Evolutionary conservation across 2,329 filamentous ascomycete species (phyloP).

Genomic region (Leptosphaerulina australis): DNA sequence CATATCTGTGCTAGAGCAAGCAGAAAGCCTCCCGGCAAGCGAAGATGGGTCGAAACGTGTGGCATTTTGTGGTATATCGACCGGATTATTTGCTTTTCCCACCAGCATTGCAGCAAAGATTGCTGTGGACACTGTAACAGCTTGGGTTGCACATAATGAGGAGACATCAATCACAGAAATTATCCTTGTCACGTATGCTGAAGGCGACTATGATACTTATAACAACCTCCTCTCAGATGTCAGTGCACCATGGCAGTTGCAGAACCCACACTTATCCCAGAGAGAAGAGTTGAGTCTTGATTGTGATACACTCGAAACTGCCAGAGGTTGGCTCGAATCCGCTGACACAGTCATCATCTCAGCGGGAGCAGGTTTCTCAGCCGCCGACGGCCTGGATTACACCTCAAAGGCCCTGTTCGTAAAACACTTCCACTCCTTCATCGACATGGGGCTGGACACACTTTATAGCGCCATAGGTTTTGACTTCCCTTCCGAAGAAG

Average conservation of each 20-base stretch:
- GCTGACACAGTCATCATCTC: constrained; percentile 38
- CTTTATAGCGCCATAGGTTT: constrained; percentile 48
- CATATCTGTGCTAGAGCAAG: constrained; percentile 35
- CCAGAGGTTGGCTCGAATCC: constrained; percentile 32
- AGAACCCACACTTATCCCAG: background rate
- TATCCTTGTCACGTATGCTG: constrained; percentile 45
- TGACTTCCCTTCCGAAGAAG: constrained; percentile 35
- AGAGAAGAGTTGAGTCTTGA: background rate
- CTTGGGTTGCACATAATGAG: constrained; percentile 37
- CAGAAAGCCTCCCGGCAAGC: constrained; percentile 32
- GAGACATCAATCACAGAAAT: constrained; percentile 38
- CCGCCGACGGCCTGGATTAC: constrained; percentile 45
- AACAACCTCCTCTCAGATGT: constrained; percentile 14
- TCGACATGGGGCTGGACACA: constrained; percentile 33
- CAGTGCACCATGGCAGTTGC: background rate
- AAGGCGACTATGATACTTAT: constrained; percentile 33
- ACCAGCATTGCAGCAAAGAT: constrained; percentile 34
- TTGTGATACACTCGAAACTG: constrained; percentile 5
- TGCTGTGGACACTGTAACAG: constrained; percentile 34
- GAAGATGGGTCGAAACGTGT: constrained; percentile 35
- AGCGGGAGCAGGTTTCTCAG: constrained; percentile 46
- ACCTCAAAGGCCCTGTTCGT: constrained; percentile 41
- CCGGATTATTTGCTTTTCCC: constrained; percentile 47
- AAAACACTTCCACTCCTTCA: constrained; percentile 40
- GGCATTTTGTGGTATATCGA: constrained; percentile 46